Base-by-base conservation (phyloP, 768 basidiomycete species). In the Leucocoprinus birnbaumii region DNA sequence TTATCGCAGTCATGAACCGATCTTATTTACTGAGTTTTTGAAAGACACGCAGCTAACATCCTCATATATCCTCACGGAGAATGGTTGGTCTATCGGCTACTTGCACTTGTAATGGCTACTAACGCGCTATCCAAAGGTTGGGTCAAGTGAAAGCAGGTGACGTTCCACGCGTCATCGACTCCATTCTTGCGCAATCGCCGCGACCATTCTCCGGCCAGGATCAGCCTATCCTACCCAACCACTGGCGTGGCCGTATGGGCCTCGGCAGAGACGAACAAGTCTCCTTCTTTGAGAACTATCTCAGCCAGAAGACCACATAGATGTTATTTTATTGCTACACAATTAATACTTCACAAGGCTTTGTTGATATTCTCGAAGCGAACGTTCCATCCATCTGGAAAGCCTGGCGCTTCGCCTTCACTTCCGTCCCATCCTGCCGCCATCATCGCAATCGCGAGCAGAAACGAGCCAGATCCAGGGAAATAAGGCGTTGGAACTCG, bases 201-300 rank as follows among this genome's bases (percentile, higher is more conserved):
- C 49, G 60, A 24, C 74, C 75, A 1, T 62, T 71, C 42, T 57
- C 55, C 3, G 1, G 57, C 7, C 46, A 60, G 5, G 65, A 71
- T 35, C 55, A 66, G 8, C 80, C 82, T 3, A 60, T 80, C 16
- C 68, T 74, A 40, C 75, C 72, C 44, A 57, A 63, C 0, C 78
- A 84, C 63, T 90, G 87, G 87, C 77, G 89, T 55, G 89, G 89
- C 10, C 73, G 87, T 27, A 88, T 86, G 79, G 87, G 88, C 0
- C 63, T 87, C 19, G 71, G 70, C 31, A 84, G 82, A 61, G 79
- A 77, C 11, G 79, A 84, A 48, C 86, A 88, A 62, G 55, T 78
- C 34, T 63, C 70, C 11, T 70, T 81, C 24, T 63, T 62, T 48
- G 40, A 51, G 25, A 51, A 50, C 31, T 35, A 44, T 40, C 9